phyloP scores from a whole-genome alignment of 164 flowering plant species.

The Vitis rupestris region DNA sequence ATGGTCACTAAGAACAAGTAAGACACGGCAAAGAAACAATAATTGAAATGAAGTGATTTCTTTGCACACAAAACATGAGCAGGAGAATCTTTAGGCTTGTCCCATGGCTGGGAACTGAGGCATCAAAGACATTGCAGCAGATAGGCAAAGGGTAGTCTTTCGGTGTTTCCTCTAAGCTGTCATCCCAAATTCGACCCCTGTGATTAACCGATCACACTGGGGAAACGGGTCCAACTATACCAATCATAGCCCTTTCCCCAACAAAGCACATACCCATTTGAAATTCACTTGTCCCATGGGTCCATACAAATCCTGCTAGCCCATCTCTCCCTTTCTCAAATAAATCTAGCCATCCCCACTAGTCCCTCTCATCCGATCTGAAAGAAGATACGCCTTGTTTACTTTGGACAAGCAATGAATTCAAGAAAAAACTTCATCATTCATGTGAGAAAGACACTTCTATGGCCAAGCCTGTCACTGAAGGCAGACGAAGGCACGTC shows the following conservation, averaged over 20 bases:
- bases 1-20: too few species aligned
- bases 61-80: conserved; percentile 3
- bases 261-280: conserved; percentile 14
- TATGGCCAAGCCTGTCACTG: conserved; percentile 6
- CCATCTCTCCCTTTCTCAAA: conserved; percentile 10
- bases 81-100: conserved; percentile 17
- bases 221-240: conserved; percentile 17
- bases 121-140: conserved; percentile 9
- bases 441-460: conserved; percentile 6
- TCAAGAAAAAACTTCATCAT: conserved; percentile 13
- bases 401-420: conserved; percentile 27
- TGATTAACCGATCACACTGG: neutral
- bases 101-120: conserved; percentile 12
- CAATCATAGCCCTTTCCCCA: conserved; percentile 12
- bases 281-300: conserved; percentile 33
- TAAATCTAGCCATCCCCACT: conserved; percentile 21
- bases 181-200: conserved; percentile 8
- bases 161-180: conserved; percentile 16
- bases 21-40: neutral
- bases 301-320: conserved; percentile 14
- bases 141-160: conserved; percentile 1
- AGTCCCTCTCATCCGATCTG: conserved; percentile 40
- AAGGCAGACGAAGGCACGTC: conserved; percentile 7
- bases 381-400: conserved; percentile 40
- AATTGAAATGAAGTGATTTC: conserved; percentile 1